Percentiles rank a stretch among this genome's conserved stretches.
phyloP scores from a whole-genome alignment of 75 land plant species.

The Pinus albicaulis region DNA sequence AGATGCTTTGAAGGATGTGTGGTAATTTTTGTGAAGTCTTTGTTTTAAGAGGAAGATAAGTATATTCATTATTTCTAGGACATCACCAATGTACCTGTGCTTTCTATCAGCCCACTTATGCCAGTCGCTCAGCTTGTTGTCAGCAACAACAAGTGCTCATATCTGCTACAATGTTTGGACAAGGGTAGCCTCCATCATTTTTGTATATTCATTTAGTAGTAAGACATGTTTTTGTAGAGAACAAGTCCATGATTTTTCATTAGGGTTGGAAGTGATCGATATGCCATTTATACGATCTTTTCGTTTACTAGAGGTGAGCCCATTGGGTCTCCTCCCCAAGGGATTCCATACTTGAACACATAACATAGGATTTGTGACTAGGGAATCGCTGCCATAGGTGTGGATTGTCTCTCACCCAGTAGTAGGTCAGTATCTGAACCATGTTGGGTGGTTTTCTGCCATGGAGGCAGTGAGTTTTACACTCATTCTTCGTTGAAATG shows the following conservation, averaged over 20 bases:
- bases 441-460: too few species aligned
- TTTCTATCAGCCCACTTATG: background rate
- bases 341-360: too few species aligned
- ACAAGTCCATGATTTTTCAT: slow-evolving; percentile 17
- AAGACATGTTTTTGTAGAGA: slow-evolving; percentile 1
- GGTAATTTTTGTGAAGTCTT: background rate
- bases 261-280: slow-evolving; percentile 7
- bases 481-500: too few species aligned
- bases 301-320: too few species aligned
- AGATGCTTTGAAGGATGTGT: background rate
- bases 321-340: background rate
- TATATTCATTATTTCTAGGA: background rate
- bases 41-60: background rate
- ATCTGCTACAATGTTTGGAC: slow-evolving; percentile 13
- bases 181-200: slow-evolving; percentile 17
- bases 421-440: too few species aligned
- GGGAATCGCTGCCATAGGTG: too few species aligned
- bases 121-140: background rate
- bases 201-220: slow-evolving; percentile 27
- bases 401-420: too few species aligned
- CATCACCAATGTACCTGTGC: background rate
- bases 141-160: background rate
- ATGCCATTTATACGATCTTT: background rate
- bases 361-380: too few species aligned
- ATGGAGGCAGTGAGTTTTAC: too few species aligned